Base-by-base conservation (phyloP, 306 rosid genomes). In the Dalbergia oliveri region DNA sequence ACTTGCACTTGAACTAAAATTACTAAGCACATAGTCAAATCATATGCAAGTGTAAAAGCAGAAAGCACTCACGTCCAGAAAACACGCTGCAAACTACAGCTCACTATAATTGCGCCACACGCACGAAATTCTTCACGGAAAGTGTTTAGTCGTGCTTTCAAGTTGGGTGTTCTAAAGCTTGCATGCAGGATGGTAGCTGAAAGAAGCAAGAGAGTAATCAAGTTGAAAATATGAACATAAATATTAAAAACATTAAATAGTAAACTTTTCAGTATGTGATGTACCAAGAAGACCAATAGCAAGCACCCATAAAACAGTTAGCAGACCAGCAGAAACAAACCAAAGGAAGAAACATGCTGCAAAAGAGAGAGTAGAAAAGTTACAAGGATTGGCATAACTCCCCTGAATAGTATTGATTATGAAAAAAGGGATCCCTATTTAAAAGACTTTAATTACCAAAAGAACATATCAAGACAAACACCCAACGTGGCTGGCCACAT, bases 51-150 rank as follows among this genome's bases (percentile, higher is more conserved):
- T 79, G 70, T 31, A 43, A 18, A 59, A 39, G 53, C 39, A 58
- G 26, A 69, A 35, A 58, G 12, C 21, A 60, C 82, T 79, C 50
- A 78, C 80, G 64, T 78, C 69, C 62, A 78, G 26, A 34, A 67
- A 33, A 54, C 26, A 49, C 70, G 54, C 31, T 49, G 83, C 19
- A 84, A 85, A 50, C 89, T 93, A 95, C 84, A 95, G 94, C 77
- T 95, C 99, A 63, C 99, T 95, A 77, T 95, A 95, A 84, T 95
- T 95, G 92, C 99, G 99, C 99, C 99, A 95, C 39, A 95, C 33
- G 94, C 93, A 59, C 99, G 99, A 70, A 95, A 95, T 85, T 95
- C 99, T 85, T 95, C 99, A 35, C 98, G 98, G 85, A 93, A 95
- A 68, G 99, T 95, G 88, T 95, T 95, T 77, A 95, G 79, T 31